phyloP scores from a whole-genome alignment of 441 rosid genomes.

The Flueggea neowawraea region DNA sequence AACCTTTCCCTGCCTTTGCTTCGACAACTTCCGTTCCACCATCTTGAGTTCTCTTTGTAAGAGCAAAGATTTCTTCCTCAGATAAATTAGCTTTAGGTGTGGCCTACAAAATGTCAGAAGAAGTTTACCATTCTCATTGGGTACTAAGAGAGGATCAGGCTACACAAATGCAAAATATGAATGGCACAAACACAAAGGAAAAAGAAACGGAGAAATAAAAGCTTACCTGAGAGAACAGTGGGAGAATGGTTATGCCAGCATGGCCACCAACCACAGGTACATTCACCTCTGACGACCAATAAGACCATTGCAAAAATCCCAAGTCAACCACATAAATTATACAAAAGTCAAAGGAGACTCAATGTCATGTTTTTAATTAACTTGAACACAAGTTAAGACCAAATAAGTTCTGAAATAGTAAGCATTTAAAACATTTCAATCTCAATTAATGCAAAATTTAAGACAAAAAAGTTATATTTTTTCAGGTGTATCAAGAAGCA shows the following conservation, averaged over 20 bases:
- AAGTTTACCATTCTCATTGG: conserved; percentile 4
- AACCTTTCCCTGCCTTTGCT: conserved; percentile 99
- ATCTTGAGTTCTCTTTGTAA: conserved; percentile 94
- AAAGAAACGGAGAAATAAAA: not conserved
- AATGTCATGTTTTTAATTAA: too few species aligned
- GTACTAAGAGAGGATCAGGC: not conserved
- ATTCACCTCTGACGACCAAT: conserved; percentile 81
- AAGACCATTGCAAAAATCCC: conserved; percentile 11
- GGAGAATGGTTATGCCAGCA: conserved; percentile 97
- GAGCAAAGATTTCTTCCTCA: conserved; percentile 60
- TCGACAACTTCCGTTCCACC: conserved; percentile 98
- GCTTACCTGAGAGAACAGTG: conserved; percentile 77
- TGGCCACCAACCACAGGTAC: conserved; percentile 98
- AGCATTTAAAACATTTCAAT: too few species aligned
- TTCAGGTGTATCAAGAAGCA: conserved; percentile 2
- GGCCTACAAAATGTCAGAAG: conserved; percentile 45
- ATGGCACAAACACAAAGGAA: not conserved
- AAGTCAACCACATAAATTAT: not conserved
- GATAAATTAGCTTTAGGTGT: conserved; percentile 80
- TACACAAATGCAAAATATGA: not conserved
- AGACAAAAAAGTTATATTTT: too few species aligned
- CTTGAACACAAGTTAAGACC: too few species aligned
- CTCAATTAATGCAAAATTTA: too few species aligned
- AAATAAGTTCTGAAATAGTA: too few species aligned
- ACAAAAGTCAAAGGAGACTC: too few species aligned